Evolutionary conservation across 2,329 filamentous ascomycete species (phyloP).

Genomic region (Pseudonectria foliicola): DNA sequence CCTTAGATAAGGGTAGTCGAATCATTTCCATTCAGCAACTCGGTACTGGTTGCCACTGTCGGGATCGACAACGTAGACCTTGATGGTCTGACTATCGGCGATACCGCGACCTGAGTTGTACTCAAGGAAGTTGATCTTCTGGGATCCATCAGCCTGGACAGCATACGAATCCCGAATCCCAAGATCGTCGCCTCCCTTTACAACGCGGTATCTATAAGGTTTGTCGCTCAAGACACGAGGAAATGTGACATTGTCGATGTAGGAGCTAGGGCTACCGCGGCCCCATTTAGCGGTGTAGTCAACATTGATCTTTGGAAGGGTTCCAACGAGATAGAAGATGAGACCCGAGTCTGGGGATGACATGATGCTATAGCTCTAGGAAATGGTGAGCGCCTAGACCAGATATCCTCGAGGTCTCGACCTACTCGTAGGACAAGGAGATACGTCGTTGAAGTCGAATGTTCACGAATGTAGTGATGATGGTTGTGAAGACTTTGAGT

Average conservation of each 20-base stretch:
- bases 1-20: too few relatives aligned
- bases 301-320: slow-evolving; percentile 1
- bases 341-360: too few relatives aligned
- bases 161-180: slow-evolving; percentile 3
- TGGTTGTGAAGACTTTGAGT: too few relatives aligned
- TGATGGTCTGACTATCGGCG: slow-evolving; percentile 4
- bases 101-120: slow-evolving; percentile 7
- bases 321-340: slow-evolving; percentile 1
- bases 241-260: slow-evolving; percentile 9
- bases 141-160: slow-evolving; percentile 2
- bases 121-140: slow-evolving; percentile 9
- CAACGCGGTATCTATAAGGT: slow-evolving; percentile 6
- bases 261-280: slow-evolving; percentile 6
- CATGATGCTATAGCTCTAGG: too few relatives aligned
- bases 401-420: too few relatives aligned
- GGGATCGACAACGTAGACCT: slow-evolving; percentile 7
- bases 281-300: slow-evolving; percentile 9
- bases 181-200: slow-evolving; percentile 4
- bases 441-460: too few relatives aligned
- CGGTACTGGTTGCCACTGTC: slow-evolving; percentile 3
- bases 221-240: slow-evolving; percentile 5
- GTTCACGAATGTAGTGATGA: too few relatives aligned
- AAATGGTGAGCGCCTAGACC: too few relatives aligned
- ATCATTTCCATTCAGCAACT: slow-evolving; percentile 5
- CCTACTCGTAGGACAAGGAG: too few relatives aligned